These are phyloP conservation scores for Apiospora sp. DNA, from an alignment of 2,329 filamentous ascomycete genomes.

Conservation along the genomic window DNA sequence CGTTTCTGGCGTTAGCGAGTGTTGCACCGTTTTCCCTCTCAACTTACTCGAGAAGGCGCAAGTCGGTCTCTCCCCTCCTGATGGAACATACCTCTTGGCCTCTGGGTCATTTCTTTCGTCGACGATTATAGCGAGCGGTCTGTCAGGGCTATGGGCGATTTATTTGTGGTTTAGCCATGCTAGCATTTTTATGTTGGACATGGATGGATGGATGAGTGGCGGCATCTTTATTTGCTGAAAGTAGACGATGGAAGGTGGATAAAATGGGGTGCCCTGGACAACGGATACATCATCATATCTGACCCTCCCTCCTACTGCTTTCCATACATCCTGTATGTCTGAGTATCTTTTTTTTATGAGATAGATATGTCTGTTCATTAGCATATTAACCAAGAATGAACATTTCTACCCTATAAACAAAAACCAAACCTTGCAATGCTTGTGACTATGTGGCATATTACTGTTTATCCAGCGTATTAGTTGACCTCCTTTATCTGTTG, in stretches of 20 bases:
- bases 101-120: not conserved
- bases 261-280: not conserved
- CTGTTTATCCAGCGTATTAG: not conserved
- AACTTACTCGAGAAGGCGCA: not conserved
- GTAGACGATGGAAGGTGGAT: not conserved
- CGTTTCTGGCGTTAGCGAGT: slow-evolving; percentile 21
- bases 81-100: not conserved
- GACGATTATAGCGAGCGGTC: not conserved
- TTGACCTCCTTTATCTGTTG: not conserved
- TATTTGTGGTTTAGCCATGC: not conserved
- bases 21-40: not conserved
- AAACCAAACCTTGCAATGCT: not conserved
- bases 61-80: not conserved
- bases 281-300: not conserved
- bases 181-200: not conserved
- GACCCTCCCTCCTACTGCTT: not conserved
- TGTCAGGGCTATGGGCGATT: not conserved
- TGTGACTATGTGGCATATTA: not conserved
- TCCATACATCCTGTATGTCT: not conserved
- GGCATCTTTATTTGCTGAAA: not conserved
- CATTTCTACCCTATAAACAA: not conserved
- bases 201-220: not conserved
- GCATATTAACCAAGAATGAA: not conserved
- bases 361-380: not conserved
- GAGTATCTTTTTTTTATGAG: not conserved